These are phyloP conservation scores for Lodderomyces orthopsilosis DNA, from an alignment of 1,139 yeast genomes.

Conservation along the genomic window DNA sequence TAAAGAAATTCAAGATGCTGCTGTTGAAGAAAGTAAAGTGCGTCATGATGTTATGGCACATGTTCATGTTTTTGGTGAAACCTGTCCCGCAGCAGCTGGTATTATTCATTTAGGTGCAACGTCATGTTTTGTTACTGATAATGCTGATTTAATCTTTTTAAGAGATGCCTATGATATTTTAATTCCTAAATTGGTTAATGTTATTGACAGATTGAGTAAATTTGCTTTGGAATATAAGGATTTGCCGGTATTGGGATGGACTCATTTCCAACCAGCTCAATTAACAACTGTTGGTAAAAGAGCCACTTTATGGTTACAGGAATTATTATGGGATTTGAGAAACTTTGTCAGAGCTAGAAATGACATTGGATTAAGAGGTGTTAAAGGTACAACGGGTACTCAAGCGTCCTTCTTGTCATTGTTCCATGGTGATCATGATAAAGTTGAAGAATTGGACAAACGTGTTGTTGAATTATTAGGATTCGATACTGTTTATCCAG, in stretches of 20 bases:
- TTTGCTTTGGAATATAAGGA: slow-evolving; percentile 93
- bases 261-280: slow-evolving; percentile 99
- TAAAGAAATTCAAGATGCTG: slow-evolving; percentile 85
- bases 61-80: slow-evolving; percentile 89
- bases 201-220: slow-evolving; percentile 81
- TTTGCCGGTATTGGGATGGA: slow-evolving; percentile 97
- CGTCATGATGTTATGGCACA: slow-evolving; percentile 99
- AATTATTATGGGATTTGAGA: slow-evolving; percentile 95
- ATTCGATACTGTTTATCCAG: slow-evolving; percentile 92
- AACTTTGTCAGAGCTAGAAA: slow-evolving; percentile 94
- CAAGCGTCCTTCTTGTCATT: slow-evolving; percentile 94
- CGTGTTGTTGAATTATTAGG: slow-evolving; percentile 92
- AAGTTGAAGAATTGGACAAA: slow-evolving; percentile 88
- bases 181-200: slow-evolving; percentile 93
- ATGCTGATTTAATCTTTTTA: slow-evolving; percentile 93
- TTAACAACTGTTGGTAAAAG: slow-evolving; percentile 98
- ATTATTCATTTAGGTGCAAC: slow-evolving; percentile 98
- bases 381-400: slow-evolving; percentile 98
- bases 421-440: slow-evolving; percentile 95
- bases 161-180: slow-evolving; percentile 93
- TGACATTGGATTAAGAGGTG: slow-evolving; percentile 96
- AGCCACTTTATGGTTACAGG: slow-evolving; percentile 97
- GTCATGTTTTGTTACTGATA: slow-evolving; percentile 95
- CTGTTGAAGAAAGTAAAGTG: slow-evolving; percentile 93
- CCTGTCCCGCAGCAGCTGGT: slow-evolving; percentile 96